Percentiles rank a stretch among this genome's conserved stretches.
Evolutionary conservation across 805 yeast species (phyloP).

Genomic region (Wickerhamiella allomyrinae): DNA sequence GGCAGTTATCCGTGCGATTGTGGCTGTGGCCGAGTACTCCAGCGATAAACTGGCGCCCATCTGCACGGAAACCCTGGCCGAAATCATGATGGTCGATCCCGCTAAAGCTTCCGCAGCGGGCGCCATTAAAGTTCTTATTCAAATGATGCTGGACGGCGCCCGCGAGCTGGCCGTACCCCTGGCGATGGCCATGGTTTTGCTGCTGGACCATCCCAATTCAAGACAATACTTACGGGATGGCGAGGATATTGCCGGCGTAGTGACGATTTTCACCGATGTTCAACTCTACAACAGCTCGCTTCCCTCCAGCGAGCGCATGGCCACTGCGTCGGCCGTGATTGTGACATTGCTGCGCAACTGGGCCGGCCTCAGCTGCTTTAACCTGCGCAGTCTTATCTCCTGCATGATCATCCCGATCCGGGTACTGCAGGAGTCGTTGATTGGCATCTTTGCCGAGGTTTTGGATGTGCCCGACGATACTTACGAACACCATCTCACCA

Average conservation of each 20-base stretch:
- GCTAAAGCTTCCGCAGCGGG: conserved; percentile 30
- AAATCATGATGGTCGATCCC: conserved; percentile 34
- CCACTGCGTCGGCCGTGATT: conserved; percentile 45
- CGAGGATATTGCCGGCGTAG: conserved; percentile 44
- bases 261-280: conserved; percentile 59
- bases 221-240: conserved; percentile 44
- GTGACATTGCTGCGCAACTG: conserved; percentile 51
- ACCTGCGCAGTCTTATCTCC: conserved; percentile 30
- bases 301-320: conserved; percentile 39
- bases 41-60: conserved; percentile 38
- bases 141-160: conserved; percentile 41
- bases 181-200: conserved; percentile 35
- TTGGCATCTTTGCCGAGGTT: conserved; percentile 60
- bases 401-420: conserved; percentile 25
- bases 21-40: conserved; percentile 43
- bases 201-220: conserved; percentile 44
- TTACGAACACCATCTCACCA: conserved; percentile 34
- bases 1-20: conserved; percentile 54
- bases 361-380: conserved; percentile 59
- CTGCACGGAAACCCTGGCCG: conserved; percentile 41
- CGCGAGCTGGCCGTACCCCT: conserved; percentile 31
- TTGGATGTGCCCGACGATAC: conserved; percentile 37
- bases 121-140: conserved; percentile 33
- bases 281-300: conserved; percentile 30
- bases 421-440: conserved; percentile 38